Conservation (phyloP, 495 filamentous ascomycete genomes). For the Hypoxylon lenormandii region DNA sequence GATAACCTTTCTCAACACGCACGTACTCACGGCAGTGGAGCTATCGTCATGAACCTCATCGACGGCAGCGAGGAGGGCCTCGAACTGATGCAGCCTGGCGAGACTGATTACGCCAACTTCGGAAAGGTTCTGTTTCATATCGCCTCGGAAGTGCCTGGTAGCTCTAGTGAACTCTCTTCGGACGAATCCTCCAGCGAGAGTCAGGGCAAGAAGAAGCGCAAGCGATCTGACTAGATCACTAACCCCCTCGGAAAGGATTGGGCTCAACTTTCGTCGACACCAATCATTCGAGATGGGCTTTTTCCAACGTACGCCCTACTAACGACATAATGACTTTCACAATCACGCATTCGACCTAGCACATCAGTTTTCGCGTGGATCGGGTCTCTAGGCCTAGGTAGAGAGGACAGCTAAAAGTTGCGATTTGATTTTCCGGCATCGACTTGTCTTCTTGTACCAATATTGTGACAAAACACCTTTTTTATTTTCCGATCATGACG, state of each 20-base stretch:
- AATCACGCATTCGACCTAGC: constrained; percentile 27
- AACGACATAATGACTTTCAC: constrained; percentile 49
- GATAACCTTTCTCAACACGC: constrained; percentile 98
- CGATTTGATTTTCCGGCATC: constrained; percentile 53
- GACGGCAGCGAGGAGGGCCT: constrained; percentile 69
- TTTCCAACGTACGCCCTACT: constrained; percentile 33
- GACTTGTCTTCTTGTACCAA: constrained; percentile 54
- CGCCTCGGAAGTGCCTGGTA: constrained; percentile 74
- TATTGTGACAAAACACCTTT: constrained; percentile 47
- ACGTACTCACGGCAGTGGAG: constrained; percentile 89
- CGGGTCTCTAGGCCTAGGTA: constrained; percentile 41
- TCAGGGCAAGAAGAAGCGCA: constrained; percentile 78
- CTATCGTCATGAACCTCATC: constrained; percentile 88
- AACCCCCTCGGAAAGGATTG: constrained; percentile 27
- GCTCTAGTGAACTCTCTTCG: constrained; percentile 65
- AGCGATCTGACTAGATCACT: constrained; percentile 67
- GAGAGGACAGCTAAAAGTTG: constrained; percentile 54
- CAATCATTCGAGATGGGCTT: constrained; percentile 26
- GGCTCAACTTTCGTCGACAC: constrained; percentile 25
- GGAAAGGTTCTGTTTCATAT: constrained; percentile 81
- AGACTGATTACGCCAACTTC: constrained; percentile 71
- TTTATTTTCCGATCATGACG: constrained; percentile 47
- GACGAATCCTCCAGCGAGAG: constrained; percentile 66
- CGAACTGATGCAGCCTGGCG: constrained; percentile 62
- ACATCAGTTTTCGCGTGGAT: constrained; percentile 21